Percentiles rank a stretch among this genome's conserved stretches.
Evolutionary conservation across 2,329 filamentous ascomycete genomes (phyloP).

Genomic region (Sporothrix sp.): DNA sequence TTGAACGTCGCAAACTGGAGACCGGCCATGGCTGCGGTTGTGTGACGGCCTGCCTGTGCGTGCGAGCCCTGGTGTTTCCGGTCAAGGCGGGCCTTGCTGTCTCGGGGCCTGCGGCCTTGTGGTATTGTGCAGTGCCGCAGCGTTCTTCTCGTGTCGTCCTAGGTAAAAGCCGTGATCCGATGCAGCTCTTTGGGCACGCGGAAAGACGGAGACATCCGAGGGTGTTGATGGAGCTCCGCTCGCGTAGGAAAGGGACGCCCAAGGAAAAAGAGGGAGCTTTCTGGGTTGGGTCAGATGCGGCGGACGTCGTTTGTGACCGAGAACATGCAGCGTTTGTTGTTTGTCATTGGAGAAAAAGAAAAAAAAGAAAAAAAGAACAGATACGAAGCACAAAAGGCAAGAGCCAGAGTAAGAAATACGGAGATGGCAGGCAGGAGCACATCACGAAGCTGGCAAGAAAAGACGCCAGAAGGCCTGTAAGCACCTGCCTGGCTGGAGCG

Average conservation of each 20-base stretch:
- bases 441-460: too few species aligned
- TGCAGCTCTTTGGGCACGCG: too few species aligned
- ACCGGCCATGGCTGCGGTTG: slow-evolving; percentile 34
- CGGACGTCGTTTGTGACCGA: too few species aligned
- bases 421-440: neutral
- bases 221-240: neutral
- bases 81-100: neutral
- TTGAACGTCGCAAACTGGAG: slow-evolving; percentile 77
- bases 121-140: too few species aligned
- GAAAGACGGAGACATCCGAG: neutral
- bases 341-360: neutral
- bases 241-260: neutral
- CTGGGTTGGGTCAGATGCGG: too few species aligned
- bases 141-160: too few species aligned
- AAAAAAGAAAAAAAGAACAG: neutral
- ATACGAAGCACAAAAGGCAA: neutral
- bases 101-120: too few species aligned
- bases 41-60: neutral
- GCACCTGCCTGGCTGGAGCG: too few species aligned
- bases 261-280: neutral
- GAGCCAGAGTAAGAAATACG: too few species aligned
- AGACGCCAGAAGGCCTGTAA: too few species aligned
- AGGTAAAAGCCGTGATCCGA: too few species aligned
- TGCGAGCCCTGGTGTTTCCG: neutral
- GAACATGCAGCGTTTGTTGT: neutral